These are phyloP conservation scores for Erodium moschatum DNA, from an alignment of 441 rosid species.

Conservation along the genomic window DNA sequence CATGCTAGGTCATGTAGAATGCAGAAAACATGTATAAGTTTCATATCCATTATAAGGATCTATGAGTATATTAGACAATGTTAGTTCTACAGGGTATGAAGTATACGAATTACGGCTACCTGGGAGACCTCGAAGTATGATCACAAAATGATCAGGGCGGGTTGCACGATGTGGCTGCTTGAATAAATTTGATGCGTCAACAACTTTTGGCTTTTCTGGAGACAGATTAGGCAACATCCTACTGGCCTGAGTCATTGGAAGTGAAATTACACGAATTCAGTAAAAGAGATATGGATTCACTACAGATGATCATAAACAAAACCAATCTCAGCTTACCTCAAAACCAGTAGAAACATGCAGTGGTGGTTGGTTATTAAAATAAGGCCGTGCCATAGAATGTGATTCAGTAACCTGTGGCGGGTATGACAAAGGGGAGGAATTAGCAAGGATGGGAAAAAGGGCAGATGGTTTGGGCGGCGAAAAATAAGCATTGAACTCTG, in stretches of 20 bases:
- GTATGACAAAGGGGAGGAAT: slow-evolving; percentile 29
- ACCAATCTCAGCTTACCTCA: slow-evolving; percentile 31
- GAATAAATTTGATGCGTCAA: slow-evolving; percentile 62
- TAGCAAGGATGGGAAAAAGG: slow-evolving; percentile 41
- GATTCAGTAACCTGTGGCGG: slow-evolving; percentile 16
- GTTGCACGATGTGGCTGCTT: slow-evolving; percentile 52
- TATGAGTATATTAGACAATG: background rate
- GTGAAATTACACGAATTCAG: slow-evolving; percentile 13
- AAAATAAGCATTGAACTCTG: slow-evolving; percentile 21
- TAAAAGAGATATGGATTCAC: slow-evolving; percentile 1
- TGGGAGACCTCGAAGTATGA: slow-evolving; percentile 84
- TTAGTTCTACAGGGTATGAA: no score
- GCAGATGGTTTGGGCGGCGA: slow-evolving; percentile 30
- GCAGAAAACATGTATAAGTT: background rate
- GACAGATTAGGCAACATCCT: slow-evolving; percentile 32
- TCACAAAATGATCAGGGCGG: slow-evolving; percentile 72
- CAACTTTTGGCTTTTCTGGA: slow-evolving; percentile 39
- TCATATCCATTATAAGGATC: background rate
- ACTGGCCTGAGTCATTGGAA: slow-evolving; percentile 25
- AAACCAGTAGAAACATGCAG: slow-evolving; percentile 28
- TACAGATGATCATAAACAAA: background rate
- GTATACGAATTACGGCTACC: slow-evolving; percentile 29
- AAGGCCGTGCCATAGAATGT: slow-evolving; percentile 16
- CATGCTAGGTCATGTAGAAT: background rate
- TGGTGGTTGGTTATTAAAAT: slow-evolving; percentile 24